Evolutionary conservation across 352 stramenopile species (phyloP).

Genomic region (Phytophthora vignae): DNA sequence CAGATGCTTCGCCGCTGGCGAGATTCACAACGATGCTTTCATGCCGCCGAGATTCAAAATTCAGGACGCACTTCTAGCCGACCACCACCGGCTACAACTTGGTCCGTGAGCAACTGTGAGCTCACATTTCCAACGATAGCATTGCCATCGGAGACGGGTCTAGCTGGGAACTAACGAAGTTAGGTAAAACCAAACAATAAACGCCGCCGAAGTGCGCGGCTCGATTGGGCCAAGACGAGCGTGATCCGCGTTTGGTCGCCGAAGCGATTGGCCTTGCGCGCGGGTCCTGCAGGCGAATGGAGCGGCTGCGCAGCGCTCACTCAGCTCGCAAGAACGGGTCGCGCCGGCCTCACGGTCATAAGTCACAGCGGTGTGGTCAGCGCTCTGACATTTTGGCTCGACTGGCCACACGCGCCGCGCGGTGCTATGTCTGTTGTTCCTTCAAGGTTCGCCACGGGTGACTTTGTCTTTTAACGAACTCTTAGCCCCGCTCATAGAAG

Average conservation of each 20-base stretch:
- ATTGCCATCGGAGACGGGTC: background rate
- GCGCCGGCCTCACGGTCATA: background rate
- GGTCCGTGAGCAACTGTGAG: too few relatives aligned
- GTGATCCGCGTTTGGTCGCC: background rate
- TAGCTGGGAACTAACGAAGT: background rate
- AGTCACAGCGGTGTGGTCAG: slow-evolving; percentile 14
- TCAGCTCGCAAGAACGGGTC: slow-evolving; percentile 11
- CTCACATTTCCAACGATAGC: too few relatives aligned
- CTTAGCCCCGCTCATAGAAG: background rate
- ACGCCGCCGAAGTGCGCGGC: background rate
- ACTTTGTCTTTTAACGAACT: slow-evolving; percentile 26
- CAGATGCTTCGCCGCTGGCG: background rate
- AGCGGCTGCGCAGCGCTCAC: slow-evolving; percentile 3
- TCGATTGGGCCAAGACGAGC: background rate
- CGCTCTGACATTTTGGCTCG: slow-evolving; percentile 5
- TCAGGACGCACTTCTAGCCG: background rate
- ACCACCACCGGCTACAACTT: background rate
- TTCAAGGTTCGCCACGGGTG: background rate
- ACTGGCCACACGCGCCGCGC: slow-evolving; percentile 5
- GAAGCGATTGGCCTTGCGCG: slow-evolving; percentile 9
- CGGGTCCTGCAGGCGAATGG: slow-evolving; percentile 7
- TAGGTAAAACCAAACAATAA: background rate
- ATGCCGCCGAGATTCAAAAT: too few relatives aligned
- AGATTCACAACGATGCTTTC: background rate
- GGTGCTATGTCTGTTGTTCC: slow-evolving; percentile 1